Percentiles rank a stretch among this genome's conserved stretches.
phyloP scores from a whole-genome alignment of 2,329 filamentous ascomycete genomes.

The Talaromyces pinophilus region DNA sequence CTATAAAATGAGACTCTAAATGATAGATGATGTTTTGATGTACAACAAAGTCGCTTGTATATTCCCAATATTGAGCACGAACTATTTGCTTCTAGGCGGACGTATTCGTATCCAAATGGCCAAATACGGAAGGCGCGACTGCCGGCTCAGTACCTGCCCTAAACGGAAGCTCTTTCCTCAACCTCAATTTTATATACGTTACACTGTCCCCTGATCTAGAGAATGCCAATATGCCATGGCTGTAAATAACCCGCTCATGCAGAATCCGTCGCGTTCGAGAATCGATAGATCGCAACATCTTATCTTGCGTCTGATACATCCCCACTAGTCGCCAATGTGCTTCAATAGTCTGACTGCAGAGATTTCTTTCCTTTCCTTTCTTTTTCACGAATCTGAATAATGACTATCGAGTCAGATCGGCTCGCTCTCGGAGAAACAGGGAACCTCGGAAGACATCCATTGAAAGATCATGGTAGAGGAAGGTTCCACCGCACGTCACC shows the following conservation, averaged over 20 bases:
- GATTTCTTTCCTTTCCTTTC: background rate
- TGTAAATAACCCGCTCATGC: background rate
- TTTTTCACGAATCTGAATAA: background rate
- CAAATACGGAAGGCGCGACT: background rate
- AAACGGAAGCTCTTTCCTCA: background rate
- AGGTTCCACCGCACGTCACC: conserved; percentile 11
- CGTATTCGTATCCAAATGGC: background rate
- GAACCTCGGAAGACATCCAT: conserved; percentile 8
- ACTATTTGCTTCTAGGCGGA: background rate
- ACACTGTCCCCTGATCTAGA: too few relatives aligned
- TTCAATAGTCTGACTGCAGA: background rate
- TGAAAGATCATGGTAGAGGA: background rate
- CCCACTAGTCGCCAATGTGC: background rate
- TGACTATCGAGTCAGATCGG: background rate
- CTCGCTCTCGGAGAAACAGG: conserved; percentile 6
- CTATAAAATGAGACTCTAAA: conserved; percentile 54
- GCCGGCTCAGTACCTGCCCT: background rate
- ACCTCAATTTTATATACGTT: too few relatives aligned
- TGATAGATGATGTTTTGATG: conserved; percentile 9
- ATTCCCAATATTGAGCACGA: background rate
- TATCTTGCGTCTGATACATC: background rate
- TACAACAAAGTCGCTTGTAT: conserved; percentile 27
- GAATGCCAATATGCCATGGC: too few relatives aligned
- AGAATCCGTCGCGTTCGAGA: background rate
- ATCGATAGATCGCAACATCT: background rate